A percentile compares a stretch with the other conserved stretches of the same genome.
These are phyloP conservation scores for Linnemannia zychae DNA, from an alignment of 192 early-diverging fungal genomes.

Conservation along the genomic window DNA sequence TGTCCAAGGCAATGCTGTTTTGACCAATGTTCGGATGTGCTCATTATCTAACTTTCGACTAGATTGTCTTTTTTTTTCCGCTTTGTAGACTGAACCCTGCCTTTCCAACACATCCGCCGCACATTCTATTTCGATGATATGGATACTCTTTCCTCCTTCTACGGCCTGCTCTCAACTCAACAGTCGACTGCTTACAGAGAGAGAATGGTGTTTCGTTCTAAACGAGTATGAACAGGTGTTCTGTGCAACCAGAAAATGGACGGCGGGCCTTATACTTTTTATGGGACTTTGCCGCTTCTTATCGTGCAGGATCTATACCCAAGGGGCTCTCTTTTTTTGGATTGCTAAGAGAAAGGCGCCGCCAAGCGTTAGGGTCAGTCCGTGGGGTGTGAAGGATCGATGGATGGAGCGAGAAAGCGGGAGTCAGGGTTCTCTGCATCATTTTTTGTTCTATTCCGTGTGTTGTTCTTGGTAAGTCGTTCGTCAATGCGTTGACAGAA, in stretches of 20 bases:
- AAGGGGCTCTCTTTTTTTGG: background rate
- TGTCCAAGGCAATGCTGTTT: background rate
- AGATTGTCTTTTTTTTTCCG: background rate
- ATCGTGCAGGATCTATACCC: constrained; percentile 40
- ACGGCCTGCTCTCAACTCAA: background rate
- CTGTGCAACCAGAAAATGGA: background rate
- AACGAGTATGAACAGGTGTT: background rate
- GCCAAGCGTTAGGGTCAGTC: background rate
- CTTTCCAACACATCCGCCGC: background rate
- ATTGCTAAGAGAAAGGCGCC: background rate
- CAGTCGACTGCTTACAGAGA: background rate
- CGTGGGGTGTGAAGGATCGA: background rate
- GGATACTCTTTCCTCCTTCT: background rate
- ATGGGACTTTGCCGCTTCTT: constrained; percentile 18
- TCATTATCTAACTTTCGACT: background rate
- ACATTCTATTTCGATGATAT: background rate
- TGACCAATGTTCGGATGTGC: background rate
- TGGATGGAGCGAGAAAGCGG: too few relatives aligned
- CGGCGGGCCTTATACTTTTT: background rate
- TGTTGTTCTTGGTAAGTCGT: too few relatives aligned
- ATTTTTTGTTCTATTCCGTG: too few relatives aligned
- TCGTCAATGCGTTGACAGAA: too few relatives aligned
- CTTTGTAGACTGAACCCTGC: background rate
- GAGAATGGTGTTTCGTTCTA: background rate
- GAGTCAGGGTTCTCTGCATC: too few relatives aligned